A percentile compares a stretch with the other conserved stretches of the same genome.
Evolutionary conservation across 2,329 filamentous ascomycete genomes (phyloP).

Genomic region (Claviceps purpurea): DNA sequence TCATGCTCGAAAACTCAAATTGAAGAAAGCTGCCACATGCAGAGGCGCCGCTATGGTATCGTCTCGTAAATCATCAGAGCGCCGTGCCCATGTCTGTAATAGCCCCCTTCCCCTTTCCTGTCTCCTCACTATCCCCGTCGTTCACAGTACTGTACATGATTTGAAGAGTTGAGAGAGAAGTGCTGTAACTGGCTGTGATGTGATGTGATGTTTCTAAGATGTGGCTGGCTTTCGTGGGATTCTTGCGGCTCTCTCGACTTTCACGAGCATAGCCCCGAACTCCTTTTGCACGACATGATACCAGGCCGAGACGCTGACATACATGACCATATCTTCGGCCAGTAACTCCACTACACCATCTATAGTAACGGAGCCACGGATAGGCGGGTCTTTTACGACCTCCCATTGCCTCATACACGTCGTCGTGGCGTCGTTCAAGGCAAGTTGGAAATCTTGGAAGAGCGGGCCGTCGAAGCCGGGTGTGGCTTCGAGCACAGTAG

Average conservation of each 20-base stretch:
- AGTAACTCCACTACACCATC: constrained; percentile 42
- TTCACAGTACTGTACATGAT: not conserved
- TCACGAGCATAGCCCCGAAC: constrained; percentile 20
- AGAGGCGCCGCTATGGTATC: constrained; percentile 13
- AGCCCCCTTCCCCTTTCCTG: not conserved
- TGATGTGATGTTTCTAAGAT: constrained; percentile 9
- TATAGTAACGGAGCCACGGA: constrained; percentile 37
- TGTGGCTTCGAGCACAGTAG: constrained; percentile 15
- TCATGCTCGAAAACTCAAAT: not conserved
- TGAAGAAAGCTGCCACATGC: not conserved
- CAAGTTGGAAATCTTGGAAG: constrained; percentile 20
- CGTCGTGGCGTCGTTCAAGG: constrained; percentile 19
- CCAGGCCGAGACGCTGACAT: constrained; percentile 37
- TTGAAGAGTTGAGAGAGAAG: not conserved
- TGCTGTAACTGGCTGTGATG: not conserved
- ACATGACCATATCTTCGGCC: constrained; percentile 30
- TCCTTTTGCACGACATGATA: constrained; percentile 42
- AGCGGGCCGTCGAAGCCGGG: constrained; percentile 17
- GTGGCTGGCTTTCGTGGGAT: constrained; percentile 23
- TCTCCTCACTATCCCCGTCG: not conserved
- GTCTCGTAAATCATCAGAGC: constrained; percentile 7
- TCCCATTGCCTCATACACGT: constrained; percentile 34
- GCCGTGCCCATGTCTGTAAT: constrained; percentile 7
- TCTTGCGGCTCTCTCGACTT: not conserved
- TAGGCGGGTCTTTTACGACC: constrained; percentile 27